Evolutionary conservation across 352 stramenopile genomes (phyloP), one percentile per base, ranked within the genome.

Genomic region (Phytophthora sp.): DNA sequence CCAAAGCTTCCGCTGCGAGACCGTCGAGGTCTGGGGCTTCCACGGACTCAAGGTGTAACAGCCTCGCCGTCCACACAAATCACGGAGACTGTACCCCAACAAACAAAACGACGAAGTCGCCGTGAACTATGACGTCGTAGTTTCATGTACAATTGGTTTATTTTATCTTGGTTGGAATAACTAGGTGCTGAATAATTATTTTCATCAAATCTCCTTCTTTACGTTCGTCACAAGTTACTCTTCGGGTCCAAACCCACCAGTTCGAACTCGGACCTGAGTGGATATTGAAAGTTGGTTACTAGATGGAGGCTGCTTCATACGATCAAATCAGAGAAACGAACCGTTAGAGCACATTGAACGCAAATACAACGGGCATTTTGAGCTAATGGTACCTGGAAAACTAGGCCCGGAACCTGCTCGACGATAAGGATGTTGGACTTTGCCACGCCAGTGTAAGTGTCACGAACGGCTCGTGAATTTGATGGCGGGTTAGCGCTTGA

Each of bases 1-100:
- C 7, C 73, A 81, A 38, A 67, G 63, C 47, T 93, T 93, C 49
- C 72, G 82, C 26, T 88, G 80, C 56, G 78, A 90, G 38, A 77
- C 73, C 27, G 59, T 88, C 30, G 85, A 93, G 46, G 79, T 91
- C 3, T 93, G 85, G 85, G 76, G 76, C 57, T 93, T 93, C 56
- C 79, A 84, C 7, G 85, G 85, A 1, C 63, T 93, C 1, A 85
- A 81, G 33, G 72, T 91, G 18, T 91, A 70, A 76, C 7, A 16
- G 15, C 23, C 33, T 23, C 11, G 4, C 20, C 9, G 12, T n/a
- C 21, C 47, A 41, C 31, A 30, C 45, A n/a, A n/a, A 12, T 45
- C 42, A 57, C 26, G 36, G 53, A 38, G 33, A 58, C 51, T 26
- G 54, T 24, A 46, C 46, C 42, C 64, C 12, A 50, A 7, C 7